Evolutionary conservation across 495 filamentous ascomycete genomes (phyloP), one percentile per base, ranked within the genome.

Genomic region (Penicillium mononematosum): DNA sequence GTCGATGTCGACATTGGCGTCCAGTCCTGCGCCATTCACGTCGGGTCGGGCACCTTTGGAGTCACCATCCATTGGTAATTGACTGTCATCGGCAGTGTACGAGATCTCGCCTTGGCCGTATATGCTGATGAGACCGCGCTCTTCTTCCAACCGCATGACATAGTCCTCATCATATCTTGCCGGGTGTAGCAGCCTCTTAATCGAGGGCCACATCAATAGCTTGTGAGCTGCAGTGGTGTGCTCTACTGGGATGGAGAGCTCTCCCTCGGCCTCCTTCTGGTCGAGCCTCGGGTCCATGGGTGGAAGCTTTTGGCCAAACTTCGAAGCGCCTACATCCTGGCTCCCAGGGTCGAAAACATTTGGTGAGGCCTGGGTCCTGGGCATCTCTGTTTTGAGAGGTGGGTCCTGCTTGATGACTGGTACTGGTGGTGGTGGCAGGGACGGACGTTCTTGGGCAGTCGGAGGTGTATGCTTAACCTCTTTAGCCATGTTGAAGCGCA

Each of bases 191-290:
- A 91, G 68, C 5, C 70, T 70, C 44, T 80, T 71, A 38, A 92
- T 90, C 0, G 84, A 81, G 0, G 77, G 79, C 85, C 87, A 91
- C 49, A 83, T 79, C n/a, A 92, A 76, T 14, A 95, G 72, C 51
- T 88, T 82, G 39, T 91, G 88, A 1, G 91, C 90, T 25, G 88
- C 83, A 0, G 90, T 95, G 3, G 88, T 90, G 64, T 96, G 91
- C 38, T 91, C 88, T 6, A 82, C 77, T 0, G 88, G 87, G 46
- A 95, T 88, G 4, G 83, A 82, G n/a, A 85, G 77, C 27, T 81
- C 78, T 45, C 80, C 82, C 39, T 76, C 73, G 16, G 71, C 63
- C 11, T 67, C 67, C 19, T 68, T 64, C 7, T 22, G 4, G 14
- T 63, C 57, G 10, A 57, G 61, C 9, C 14, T 27, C 20, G 19